These are phyloP conservation scores for Metschnikowia borealis DNA, from an alignment of 805 yeast genomes.

Conservation along the genomic window DNA sequence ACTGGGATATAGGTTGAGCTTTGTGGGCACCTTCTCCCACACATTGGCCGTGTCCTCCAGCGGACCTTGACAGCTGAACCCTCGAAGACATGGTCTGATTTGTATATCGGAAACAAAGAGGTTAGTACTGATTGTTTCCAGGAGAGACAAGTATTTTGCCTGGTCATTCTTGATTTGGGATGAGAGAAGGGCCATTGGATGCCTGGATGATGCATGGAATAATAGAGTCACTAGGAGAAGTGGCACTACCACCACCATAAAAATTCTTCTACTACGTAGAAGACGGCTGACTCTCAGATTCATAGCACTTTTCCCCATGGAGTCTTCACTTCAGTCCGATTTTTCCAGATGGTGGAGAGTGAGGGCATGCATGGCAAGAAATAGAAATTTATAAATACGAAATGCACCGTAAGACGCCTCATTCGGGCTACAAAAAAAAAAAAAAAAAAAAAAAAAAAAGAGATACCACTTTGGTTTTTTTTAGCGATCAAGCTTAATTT, in stretches of 20 bases:
- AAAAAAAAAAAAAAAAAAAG: neutral
- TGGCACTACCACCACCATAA: slow-evolving; percentile 8
- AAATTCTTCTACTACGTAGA: slow-evolving; percentile 13
- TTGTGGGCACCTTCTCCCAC: slow-evolving; percentile 13
- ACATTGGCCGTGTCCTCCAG: neutral
- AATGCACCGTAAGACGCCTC: slow-evolving; percentile 1
- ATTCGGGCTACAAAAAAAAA: neutral
- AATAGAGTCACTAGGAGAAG: slow-evolving; percentile 7
- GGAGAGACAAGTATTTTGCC: slow-evolving; percentile 8
- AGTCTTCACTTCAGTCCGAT: neutral
- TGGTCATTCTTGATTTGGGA: neutral
- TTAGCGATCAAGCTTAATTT: neutral
- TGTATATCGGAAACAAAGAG: slow-evolving; percentile 14
- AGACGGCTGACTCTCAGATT: slow-evolving; percentile 1
- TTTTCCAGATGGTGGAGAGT: neutral
- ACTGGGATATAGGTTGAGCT: slow-evolving; percentile 14
- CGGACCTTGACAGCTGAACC: slow-evolving; percentile 13
- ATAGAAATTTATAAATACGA: slow-evolving; percentile 1
- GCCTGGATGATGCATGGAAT: slow-evolving; percentile 8
- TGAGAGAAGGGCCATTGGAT: neutral
- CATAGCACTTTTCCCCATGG: neutral
- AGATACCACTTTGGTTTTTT: neutral
- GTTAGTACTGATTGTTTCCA: slow-evolving; percentile 10
- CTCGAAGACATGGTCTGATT: slow-evolving; percentile 14
- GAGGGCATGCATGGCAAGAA: neutral